Evolutionary conservation across 305 asterid species (phyloP).

Genomic region (Nicotiana rustica): DNA sequence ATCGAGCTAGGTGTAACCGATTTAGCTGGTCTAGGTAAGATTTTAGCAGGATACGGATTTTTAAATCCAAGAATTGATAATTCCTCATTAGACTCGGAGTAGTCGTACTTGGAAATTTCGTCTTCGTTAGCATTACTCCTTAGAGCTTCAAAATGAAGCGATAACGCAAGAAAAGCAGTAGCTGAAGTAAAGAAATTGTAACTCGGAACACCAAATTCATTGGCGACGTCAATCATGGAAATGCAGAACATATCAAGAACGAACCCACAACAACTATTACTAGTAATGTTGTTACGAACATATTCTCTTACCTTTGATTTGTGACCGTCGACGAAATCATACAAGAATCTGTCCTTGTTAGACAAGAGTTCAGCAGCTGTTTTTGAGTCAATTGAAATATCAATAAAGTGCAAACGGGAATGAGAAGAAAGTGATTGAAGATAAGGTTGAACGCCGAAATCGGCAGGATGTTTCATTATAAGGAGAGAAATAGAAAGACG

Average conservation of each 20-base stretch:
- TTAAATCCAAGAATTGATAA: slow-evolving; percentile 39
- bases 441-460: slow-evolving; percentile 29
- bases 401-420: slow-evolving; percentile 8
- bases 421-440: slow-evolving; percentile 25
- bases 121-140: slow-evolving; percentile 39
- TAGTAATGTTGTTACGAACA: not conserved
- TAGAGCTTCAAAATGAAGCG: slow-evolving; percentile 45
- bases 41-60: slow-evolving; percentile 50
- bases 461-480: slow-evolving; percentile 37
- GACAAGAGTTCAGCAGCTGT: not conserved
- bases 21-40: slow-evolving; percentile 44
- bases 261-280: slow-evolving; percentile 45
- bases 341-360: not conserved
- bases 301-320: slow-evolving; percentile 35
- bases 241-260: slow-evolving; percentile 62
- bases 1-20: not conserved
- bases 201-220: slow-evolving; percentile 48
- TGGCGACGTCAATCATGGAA: slow-evolving; percentile 53
- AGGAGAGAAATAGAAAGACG: slow-evolving; percentile 49
- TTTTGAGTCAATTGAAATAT: slow-evolving; percentile 24
- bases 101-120: not conserved
- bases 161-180: slow-evolving; percentile 48
- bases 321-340: slow-evolving; percentile 38
- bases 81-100: slow-evolving; percentile 33
- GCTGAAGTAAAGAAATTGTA: slow-evolving; percentile 45